phyloP scores from a whole-genome alignment of 2,329 filamentous ascomycete species.

The Ceratocystiopsis brevicomis region DNA sequence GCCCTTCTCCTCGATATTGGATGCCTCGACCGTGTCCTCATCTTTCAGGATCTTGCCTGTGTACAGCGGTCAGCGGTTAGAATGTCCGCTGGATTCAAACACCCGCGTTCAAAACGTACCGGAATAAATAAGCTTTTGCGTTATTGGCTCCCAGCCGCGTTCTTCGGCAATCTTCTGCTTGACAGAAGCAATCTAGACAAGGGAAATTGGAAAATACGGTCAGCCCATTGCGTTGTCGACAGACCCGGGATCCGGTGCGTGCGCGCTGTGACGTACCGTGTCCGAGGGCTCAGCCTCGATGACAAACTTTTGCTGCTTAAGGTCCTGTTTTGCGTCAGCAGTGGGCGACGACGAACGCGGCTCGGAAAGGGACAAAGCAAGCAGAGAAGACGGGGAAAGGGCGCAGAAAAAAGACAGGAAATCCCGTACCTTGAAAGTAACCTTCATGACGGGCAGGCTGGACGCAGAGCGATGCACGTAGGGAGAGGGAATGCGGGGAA shows the following conservation, averaged over 20 bases:
- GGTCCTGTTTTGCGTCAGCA: conserved; percentile 43
- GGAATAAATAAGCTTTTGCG: conserved; percentile 95
- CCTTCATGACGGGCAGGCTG: conserved; percentile 39
- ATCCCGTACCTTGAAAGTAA: conserved; percentile 41
- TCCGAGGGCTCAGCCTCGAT: conserved; percentile 89
- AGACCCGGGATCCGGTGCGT: too few relatives aligned
- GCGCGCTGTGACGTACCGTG: conserved; percentile 41
- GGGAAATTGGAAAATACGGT: conserved; percentile 9
- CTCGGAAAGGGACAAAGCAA: neutral
- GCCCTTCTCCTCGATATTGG: conserved; percentile 98
- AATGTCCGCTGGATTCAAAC: too few relatives aligned
- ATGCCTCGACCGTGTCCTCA: conserved; percentile 87
- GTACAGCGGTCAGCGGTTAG: neutral
- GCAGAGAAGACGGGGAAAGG: neutral
- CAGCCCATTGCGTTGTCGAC: neutral
- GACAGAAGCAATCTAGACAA: conserved; percentile 56
- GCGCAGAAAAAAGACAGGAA: neutral
- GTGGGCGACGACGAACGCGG: neutral
- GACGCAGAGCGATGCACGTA: neutral
- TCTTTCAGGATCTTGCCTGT: conserved; percentile 95
- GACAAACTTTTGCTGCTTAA: conserved; percentile 96
- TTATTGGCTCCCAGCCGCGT: conserved; percentile 82
- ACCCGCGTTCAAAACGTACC: conserved; percentile 33
- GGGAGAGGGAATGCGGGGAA: neutral
- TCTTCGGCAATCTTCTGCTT: conserved; percentile 85